These are phyloP conservation scores for Exserohilum rostratum DNA, from an alignment of 2,329 filamentous ascomycete species.

Conservation along the genomic window DNA sequence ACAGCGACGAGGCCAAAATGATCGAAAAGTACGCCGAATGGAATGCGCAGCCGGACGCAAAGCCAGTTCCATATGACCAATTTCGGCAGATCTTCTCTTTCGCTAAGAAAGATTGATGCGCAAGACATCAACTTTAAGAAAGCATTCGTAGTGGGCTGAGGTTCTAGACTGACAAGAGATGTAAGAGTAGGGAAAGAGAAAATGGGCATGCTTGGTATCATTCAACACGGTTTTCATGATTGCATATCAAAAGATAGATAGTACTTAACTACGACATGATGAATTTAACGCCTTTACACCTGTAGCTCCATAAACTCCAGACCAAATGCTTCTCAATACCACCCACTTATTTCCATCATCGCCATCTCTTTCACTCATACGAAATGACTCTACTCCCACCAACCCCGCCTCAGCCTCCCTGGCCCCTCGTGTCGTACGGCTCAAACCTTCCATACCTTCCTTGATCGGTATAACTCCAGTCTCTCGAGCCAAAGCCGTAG, in stretches of 20 bases:
- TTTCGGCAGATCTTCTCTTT: constrained; percentile 18
- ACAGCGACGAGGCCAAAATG: constrained; percentile 7
- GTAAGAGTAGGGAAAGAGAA: neutral
- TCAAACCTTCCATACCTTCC: constrained; percentile 6
- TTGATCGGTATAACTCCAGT: constrained; percentile 7
- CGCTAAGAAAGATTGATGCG: constrained; percentile 8
- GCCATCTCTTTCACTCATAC: too few species aligned
- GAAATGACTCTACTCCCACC: neutral
- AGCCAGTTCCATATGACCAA: constrained; percentile 5
- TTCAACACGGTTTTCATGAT: neutral
- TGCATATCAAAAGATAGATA: neutral
- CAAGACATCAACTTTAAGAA: neutral
- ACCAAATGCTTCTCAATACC: too few species aligned
- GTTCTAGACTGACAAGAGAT: too few species aligned
- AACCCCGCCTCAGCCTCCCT: neutral
- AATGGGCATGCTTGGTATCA: neutral
- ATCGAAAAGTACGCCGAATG: constrained; percentile 15
- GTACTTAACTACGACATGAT: neutral
- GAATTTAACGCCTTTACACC: too few species aligned
- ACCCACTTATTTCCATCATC: too few species aligned
- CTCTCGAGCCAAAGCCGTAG: neutral
- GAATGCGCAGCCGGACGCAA: constrained; percentile 4
- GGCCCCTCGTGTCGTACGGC: constrained; percentile 3
- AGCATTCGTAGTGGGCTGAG: neutral
- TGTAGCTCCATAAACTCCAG: too few species aligned